These are phyloP conservation scores for Colletotrichum agaves DNA, from an alignment of 2,329 filamentous ascomycete species.

Conservation along the genomic window DNA sequence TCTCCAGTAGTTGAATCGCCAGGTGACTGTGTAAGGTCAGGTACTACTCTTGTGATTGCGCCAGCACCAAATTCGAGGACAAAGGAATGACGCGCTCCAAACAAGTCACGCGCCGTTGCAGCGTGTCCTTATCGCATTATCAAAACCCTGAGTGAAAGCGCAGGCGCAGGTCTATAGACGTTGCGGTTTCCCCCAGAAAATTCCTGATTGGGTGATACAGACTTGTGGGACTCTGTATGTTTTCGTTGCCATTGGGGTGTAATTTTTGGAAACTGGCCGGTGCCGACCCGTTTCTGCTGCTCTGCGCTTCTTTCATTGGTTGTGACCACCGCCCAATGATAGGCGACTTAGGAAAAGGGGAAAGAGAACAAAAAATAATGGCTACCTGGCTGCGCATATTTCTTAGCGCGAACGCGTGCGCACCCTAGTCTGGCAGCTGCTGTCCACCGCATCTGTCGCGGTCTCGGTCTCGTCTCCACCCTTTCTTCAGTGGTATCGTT, in stretches of 20 bases:
- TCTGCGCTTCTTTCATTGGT: constrained; percentile 8
- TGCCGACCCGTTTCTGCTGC: neutral
- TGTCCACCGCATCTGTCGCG: neutral
- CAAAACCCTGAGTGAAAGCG: too few relatives aligned
- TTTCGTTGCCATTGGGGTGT: neutral
- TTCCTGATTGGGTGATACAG: constrained; percentile 5
- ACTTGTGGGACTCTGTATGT: neutral
- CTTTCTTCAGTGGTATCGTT: neutral
- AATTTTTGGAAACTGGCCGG: neutral
- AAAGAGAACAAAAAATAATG: constrained; percentile 3
- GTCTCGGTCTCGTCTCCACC: constrained; percentile 1
- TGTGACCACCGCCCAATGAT: neutral
- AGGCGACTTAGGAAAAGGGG: neutral
- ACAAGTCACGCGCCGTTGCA: too few relatives aligned
- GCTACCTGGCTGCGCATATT: constrained; percentile 35
- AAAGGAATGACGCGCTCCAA: too few relatives aligned
- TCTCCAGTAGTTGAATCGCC: too few relatives aligned
- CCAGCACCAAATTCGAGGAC: too few relatives aligned
- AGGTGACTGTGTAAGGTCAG: too few relatives aligned
- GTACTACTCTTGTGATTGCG: too few relatives aligned
- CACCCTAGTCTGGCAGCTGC: constrained; percentile 21
- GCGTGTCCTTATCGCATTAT: too few relatives aligned
- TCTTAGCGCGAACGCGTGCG: constrained; percentile 39
- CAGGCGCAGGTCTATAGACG: neutral
- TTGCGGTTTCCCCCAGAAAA: constrained; percentile 16